These are phyloP conservation scores for Penicillium riverlandense DNA, from an alignment of 495 filamentous ascomycete genomes.

Conservation along the genomic window DNA sequence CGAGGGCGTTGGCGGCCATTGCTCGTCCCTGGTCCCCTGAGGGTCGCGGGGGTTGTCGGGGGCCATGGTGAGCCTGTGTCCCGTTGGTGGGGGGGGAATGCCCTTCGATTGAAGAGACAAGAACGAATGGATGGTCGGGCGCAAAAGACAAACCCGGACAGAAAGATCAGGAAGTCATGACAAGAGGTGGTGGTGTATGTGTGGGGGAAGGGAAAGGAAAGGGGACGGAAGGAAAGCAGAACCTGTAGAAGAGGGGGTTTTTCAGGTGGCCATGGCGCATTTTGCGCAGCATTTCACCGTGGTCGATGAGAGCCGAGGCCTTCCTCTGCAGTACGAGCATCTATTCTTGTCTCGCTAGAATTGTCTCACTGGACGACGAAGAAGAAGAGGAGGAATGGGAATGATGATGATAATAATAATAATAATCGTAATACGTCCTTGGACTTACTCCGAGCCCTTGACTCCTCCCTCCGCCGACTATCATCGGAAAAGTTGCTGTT, in stretches of 20 bases:
- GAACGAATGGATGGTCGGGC: no score
- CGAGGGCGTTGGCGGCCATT: background rate
- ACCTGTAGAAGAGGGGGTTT: constrained; percentile 6
- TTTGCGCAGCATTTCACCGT: background rate
- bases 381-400: no score
- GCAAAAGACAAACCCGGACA: background rate
- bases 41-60: constrained; percentile 4
- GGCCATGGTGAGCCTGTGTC: constrained; percentile 16
- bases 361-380: no score
- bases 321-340: background rate
- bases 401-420: no score
- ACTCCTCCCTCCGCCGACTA: no score
- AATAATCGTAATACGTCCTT: no score
- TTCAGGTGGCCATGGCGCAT: no score
- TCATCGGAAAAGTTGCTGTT: no score
- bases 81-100: background rate
- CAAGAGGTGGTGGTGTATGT: constrained; percentile 5
- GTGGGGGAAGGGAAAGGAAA: constrained; percentile 4
- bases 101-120: no score
- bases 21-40: background rate
- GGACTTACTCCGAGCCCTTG: no score
- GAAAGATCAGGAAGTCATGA: constrained; percentile 11
- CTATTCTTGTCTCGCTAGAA: no score
- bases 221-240: constrained; percentile 8
- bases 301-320: constrained; percentile 30